Conservation (phyloP, 768 basidiomycete genomes). For the Mycena vulgaris region DNA sequence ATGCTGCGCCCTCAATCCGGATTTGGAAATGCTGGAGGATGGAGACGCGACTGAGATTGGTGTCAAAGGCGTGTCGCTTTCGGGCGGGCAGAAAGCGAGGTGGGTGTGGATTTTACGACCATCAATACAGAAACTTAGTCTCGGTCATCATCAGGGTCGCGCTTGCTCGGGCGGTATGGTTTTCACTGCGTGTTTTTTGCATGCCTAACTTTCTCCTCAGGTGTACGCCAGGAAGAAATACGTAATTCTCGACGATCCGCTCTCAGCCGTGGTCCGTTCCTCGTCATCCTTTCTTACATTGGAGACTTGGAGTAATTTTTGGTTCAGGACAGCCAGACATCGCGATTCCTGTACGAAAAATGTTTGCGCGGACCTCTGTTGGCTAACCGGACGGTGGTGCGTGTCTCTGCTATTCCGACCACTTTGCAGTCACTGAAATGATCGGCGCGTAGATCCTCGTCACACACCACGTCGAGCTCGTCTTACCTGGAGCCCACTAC, state of each 20-base stretch:
- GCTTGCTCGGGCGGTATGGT: constrained; percentile 66
- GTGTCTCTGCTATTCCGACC: constrained; percentile 88
- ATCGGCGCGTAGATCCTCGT: constrained; percentile 72
- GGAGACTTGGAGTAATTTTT: neutral
- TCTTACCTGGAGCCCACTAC: too few relatives aligned
- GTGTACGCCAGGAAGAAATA: constrained; percentile 66
- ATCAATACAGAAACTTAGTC: neutral
- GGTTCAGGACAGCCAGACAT: constrained; percentile 76
- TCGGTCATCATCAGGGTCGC: too few relatives aligned
- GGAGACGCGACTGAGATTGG: constrained; percentile 86
- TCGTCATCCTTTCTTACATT: too few relatives aligned
- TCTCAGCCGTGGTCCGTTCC: constrained; percentile 68
- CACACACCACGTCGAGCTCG: constrained; percentile 88
- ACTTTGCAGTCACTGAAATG: too few relatives aligned
- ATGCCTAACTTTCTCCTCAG: neutral
- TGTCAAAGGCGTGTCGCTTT: constrained; percentile 58
- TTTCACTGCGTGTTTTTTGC: neutral
- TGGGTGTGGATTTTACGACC: constrained; percentile 31
- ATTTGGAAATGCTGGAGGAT: constrained; percentile 90
- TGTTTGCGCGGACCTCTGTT: constrained; percentile 79
- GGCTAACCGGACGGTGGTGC: constrained; percentile 77
- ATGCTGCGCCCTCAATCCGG: constrained; percentile 85
- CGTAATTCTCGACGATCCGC: constrained; percentile 71
- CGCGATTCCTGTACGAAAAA: constrained; percentile 73
- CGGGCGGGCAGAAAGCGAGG: constrained; percentile 77